Percentiles rank a stretch among this genome's conserved stretches.
These are phyloP conservation scores for Saccharomyces hybrid DNA, from an alignment of 1,139 yeast genomes.

Conservation along the genomic window DNA sequence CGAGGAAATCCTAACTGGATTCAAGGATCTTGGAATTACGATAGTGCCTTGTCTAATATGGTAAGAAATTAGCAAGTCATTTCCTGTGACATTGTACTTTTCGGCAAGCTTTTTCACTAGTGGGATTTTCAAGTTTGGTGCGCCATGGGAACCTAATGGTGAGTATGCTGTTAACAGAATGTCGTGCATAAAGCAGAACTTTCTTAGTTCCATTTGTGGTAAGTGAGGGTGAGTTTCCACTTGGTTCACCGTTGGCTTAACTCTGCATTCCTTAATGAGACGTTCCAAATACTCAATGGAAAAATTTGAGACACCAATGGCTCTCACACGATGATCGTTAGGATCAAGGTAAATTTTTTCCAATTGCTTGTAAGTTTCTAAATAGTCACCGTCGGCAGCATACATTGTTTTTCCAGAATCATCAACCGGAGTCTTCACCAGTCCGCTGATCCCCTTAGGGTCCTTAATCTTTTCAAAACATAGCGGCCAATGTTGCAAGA, in stretches of 20 bases:
- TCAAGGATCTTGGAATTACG: slow-evolving; percentile 48
- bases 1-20: slow-evolving; percentile 32
- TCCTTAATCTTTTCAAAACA: slow-evolving; percentile 42
- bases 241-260: slow-evolving; percentile 49
- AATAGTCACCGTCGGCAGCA: slow-evolving; percentile 40
- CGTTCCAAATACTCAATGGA: slow-evolving; percentile 41
- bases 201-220: slow-evolving; percentile 44
- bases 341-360: slow-evolving; percentile 38
- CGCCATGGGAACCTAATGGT: slow-evolving; percentile 51
- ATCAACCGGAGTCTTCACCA: slow-evolving; percentile 19
- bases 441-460: slow-evolving; percentile 28
- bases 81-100: slow-evolving; percentile 39
- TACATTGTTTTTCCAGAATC: slow-evolving; percentile 37
- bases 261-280: slow-evolving; percentile 39
- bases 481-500: slow-evolving; percentile 59
- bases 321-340: slow-evolving; percentile 37
- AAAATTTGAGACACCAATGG: slow-evolving; percentile 59
- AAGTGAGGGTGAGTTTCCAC: slow-evolving; percentile 54
- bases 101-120: slow-evolving; percentile 38
- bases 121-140: slow-evolving; percentile 44
- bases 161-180: slow-evolving; percentile 50
- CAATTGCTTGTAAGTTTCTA: slow-evolving; percentile 43
- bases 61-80: slow-evolving; percentile 46
- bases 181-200: slow-evolving; percentile 39
- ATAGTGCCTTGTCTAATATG: slow-evolving; percentile 46